Conservation (phyloP, 805 yeast species). For the Metschnikowia henanensis region DNA sequence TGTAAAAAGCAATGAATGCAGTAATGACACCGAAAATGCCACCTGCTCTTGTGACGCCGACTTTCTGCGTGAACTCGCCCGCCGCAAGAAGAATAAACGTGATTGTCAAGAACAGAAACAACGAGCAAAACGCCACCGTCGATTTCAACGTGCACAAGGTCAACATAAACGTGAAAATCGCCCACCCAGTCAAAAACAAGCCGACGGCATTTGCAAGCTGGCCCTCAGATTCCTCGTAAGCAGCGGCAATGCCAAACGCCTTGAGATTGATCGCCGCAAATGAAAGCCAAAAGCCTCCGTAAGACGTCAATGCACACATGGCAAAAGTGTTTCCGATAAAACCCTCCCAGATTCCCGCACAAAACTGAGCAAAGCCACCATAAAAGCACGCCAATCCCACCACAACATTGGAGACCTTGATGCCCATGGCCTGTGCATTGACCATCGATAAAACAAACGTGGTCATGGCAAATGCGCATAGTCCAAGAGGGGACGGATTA, state of each 20-base stretch:
- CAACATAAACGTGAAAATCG: slow-evolving; percentile 40
- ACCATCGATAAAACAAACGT: slow-evolving; percentile 22
- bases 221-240: slow-evolving; percentile 34
- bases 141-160: slow-evolving; percentile 37
- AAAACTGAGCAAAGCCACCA: slow-evolving; percentile 21
- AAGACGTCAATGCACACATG: slow-evolving; percentile 19
- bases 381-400: slow-evolving; percentile 22
- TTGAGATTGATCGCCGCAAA: slow-evolving; percentile 59
- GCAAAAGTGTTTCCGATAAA: slow-evolving; percentile 22
- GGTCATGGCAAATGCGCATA: slow-evolving; percentile 22
- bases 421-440: slow-evolving; percentile 23
- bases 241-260: slow-evolving; percentile 57
- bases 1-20: slow-evolving; percentile 40
- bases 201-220: slow-evolving; percentile 34
- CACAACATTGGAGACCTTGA: slow-evolving; percentile 14
- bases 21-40: slow-evolving; percentile 45
- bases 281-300: slow-evolving; percentile 70
- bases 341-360: slow-evolving; percentile 23
- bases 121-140: slow-evolving; percentile 34
- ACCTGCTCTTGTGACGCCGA: slow-evolving; percentile 35
- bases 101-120: slow-evolving; percentile 31
- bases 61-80: slow-evolving; percentile 31
- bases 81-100: slow-evolving; percentile 38
- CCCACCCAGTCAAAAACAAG: slow-evolving; percentile 41
- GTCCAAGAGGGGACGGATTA: slow-evolving; percentile 23